Base-by-base conservation (phyloP, 495 filamentous ascomycete species). In the Articulospora tetracladia region DNA sequence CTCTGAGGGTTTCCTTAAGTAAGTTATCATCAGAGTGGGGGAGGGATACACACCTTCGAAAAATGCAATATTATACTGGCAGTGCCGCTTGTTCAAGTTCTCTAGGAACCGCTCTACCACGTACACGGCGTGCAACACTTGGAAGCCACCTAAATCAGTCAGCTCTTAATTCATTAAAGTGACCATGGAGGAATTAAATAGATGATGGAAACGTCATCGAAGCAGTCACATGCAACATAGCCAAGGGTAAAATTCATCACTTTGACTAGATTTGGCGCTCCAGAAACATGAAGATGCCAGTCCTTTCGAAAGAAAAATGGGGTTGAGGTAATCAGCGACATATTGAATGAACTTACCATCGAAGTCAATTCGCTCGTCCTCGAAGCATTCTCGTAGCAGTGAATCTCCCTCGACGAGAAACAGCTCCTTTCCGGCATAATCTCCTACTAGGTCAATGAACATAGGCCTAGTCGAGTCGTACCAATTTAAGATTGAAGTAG, bases 401-500 rank as follows among this genome's bases (percentile, higher is more conserved):
- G 87, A 87, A 57, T 93, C 89, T 1, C 88, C 89, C 61, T 93
- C 85, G 39, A 93, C 76, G 10, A 89, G 68, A 70, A 91, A 91
- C 0, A 85, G 74, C 59, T 90, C 88, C 49, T 80, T 76, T 17
- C 89, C 89, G 11, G 85, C 86, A 70, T 88, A 91, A 65, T 92
- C 89, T 1, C 89, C 87, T 2, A 88, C 77, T 1, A 89, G 74
- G 66, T 89, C 85, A 30, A 88, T 65, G 23, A 57, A 71, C 30
- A 67, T 58, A n/a, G 74, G 62, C 19, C 61, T 24, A 10, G 58
- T 58, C 1, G 32, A 39, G 34, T 67, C 62, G 30, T 66, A 69
- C 66, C 66, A 69, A 22, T 49, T 57, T 8, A 61, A 19, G 6
- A 68, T 57, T 7, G 57, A 50, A 17, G 51, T 34, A 34, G 59